Evolutionary conservation across 805 yeast genomes (phyloP), one percentile per base, ranked within the genome.

Genomic region (Ogataea dorogensis): DNA sequence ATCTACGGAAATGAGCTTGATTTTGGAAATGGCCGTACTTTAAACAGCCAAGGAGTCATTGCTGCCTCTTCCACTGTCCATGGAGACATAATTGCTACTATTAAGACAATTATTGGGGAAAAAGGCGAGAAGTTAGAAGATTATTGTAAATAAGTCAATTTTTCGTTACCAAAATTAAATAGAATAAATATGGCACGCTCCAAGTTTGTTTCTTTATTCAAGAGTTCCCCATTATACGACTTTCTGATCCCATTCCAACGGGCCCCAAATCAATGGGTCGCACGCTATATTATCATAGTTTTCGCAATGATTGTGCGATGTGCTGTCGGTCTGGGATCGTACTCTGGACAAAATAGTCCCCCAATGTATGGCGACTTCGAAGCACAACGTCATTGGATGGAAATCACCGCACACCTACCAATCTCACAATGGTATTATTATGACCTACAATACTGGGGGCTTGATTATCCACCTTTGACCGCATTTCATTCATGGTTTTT

Each of bases 361-460:
- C 98, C 98, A 4, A 76, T 86, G 76, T 79, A 68, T 65, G 98
- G 98, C 5, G 98, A 93, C 57, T 91, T 93, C 54, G 98, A 93
- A 59, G 98, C 98, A 0, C 98, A 93, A 59, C 74, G 98, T 47
- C 98, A 91, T 59, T 93, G 98, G 98, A 72, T 93, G 75, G 98
- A 93, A 58, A 68, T 91, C 35, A 91, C 98, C 0, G 77, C 70
- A 24, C 77, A 79, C 49, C 58, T 89, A 31, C 93, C 96, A 0
- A 60, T 86, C 1, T 59, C 65, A 0, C 49, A 82, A 44, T 93
- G 98, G 98, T 93, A 93, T 56, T 85, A 73, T 64, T 87, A 79
- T 59, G 96, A 93, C 56, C 68, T 88, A 28, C 78, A 79, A 48
- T 88, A 91, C 64, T 93, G 98, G 98, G 96, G 98, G 1, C 68